phyloP scores from a whole-genome alignment of 805 yeast species.

The Saturnispora serradocipensis region DNA sequence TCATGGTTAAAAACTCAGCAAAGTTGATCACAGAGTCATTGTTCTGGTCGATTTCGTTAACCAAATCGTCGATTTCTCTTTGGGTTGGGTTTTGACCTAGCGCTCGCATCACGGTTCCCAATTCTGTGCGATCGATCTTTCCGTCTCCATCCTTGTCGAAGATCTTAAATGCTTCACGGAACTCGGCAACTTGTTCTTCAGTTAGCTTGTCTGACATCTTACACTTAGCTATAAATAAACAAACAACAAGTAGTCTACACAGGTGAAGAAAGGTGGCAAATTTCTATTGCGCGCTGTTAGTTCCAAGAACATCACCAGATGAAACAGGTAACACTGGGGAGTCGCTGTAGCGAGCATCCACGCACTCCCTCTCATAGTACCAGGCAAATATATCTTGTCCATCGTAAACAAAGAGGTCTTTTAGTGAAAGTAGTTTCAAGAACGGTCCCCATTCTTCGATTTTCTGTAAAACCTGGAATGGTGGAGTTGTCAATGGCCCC shows the following conservation, averaged over 20 bases:
- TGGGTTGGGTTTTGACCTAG: constrained; percentile 96
- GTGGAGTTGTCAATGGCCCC: constrained; percentile 51
- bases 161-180: constrained; percentile 94
- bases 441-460: constrained; percentile 39
- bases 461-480: constrained; percentile 51
- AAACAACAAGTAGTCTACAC: neutral
- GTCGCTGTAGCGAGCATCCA: neutral
- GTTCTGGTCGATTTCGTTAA: constrained; percentile 94
- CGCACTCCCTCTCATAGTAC: constrained; percentile 1
- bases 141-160: constrained; percentile 98
- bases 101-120: constrained; percentile 99
- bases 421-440: constrained; percentile 31
- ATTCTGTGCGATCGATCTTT: constrained; percentile 87
- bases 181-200: constrained; percentile 93
- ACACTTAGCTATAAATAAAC: neutral
- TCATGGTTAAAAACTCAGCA: constrained; percentile 73
- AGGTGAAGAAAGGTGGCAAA: neutral
- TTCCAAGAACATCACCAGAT: neutral
- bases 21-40: constrained; percentile 86
- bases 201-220: constrained; percentile 72
- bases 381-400: constrained; percentile 1
- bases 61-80: constrained; percentile 90
- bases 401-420: constrained; percentile 1
- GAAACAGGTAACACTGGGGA: neutral
- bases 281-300: neutral